Evolutionary conservation across 345 rosid genomes (phyloP).

Genomic region (Salix koriyanagi): DNA sequence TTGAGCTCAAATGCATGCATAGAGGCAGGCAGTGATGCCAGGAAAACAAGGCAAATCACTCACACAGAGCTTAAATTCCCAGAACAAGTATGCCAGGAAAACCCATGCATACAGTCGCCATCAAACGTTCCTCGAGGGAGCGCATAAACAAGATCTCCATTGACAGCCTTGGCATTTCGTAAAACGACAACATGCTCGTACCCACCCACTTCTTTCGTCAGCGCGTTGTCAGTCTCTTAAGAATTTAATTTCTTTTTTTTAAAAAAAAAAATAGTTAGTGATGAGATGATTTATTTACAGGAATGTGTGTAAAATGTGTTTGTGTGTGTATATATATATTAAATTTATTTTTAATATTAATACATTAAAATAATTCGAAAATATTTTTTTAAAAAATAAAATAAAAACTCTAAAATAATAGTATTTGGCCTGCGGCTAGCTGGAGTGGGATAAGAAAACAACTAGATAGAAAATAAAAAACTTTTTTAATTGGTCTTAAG

Average conservation of each 20-base stretch:
- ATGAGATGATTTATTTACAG: too few relatives aligned
- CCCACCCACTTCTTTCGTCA: slow-evolving; percentile 77
- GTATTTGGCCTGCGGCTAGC: too few relatives aligned
- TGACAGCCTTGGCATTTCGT: slow-evolving; percentile 60
- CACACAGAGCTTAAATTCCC: background rate
- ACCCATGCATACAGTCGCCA: slow-evolving; percentile 80
- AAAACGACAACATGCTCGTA: slow-evolving; percentile 64
- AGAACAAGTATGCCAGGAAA: slow-evolving; percentile 5
- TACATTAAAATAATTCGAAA: too few relatives aligned
- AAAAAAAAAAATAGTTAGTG: background rate
- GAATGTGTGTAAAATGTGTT: too few relatives aligned
- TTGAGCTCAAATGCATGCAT: background rate
- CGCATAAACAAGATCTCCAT: slow-evolving; percentile 46
- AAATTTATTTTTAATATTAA: too few relatives aligned
- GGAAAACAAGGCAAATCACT: background rate
- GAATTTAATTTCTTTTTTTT: background rate
- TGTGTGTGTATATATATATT: too few relatives aligned
- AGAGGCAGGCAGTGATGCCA: background rate
- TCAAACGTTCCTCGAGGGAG: slow-evolving; percentile 70
- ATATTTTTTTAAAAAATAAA: too few relatives aligned
- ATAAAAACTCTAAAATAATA: too few relatives aligned
- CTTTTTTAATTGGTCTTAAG: too few relatives aligned
- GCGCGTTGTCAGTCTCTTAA: slow-evolving; percentile 75
- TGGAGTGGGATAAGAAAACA: too few relatives aligned
- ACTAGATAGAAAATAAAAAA: too few relatives aligned